phyloP scores from a whole-genome alignment of 2,329 filamentous ascomycete species.

The Penicillium expansum region DNA sequence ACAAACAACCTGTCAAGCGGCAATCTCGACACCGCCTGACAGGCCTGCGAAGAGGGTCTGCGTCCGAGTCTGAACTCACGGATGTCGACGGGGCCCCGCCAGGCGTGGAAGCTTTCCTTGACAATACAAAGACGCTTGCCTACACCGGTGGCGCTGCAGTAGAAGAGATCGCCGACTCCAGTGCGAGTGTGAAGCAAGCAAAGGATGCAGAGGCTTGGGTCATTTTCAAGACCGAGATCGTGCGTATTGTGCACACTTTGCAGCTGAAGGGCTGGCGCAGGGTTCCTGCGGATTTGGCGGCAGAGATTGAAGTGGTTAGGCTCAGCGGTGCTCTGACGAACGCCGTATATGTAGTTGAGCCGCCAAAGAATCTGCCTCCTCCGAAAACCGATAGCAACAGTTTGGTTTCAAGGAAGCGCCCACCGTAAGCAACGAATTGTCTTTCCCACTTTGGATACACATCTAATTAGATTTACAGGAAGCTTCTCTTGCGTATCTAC shows the following conservation, averaged over 20 bases:
- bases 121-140: constrained; percentile 84
- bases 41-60: constrained; percentile 49
- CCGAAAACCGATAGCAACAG: constrained; percentile 41
- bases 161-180: constrained; percentile 42
- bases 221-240: constrained; percentile 87
- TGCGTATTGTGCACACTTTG: constrained; percentile 84
- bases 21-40: constrained; percentile 36
- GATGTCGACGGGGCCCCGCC: constrained; percentile 84
- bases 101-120: constrained; percentile 76
- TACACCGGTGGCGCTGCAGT: constrained; percentile 59
- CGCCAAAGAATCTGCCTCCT: constrained; percentile 62
- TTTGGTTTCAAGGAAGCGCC: constrained; percentile 46
- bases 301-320: constrained; percentile 47
- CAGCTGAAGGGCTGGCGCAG: constrained; percentile 88
- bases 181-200: constrained; percentile 50
- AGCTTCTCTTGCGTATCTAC: constrained; percentile 86
- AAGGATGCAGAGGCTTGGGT: constrained; percentile 77
- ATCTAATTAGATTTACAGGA: constrained; percentile 44
- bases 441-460: constrained; percentile 1
- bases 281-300: constrained; percentile 56
- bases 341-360: constrained; percentile 89
- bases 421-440: constrained; percentile 47
- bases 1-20: constrained; percentile 22
- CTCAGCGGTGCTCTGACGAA: constrained; percentile 90
- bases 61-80: constrained; percentile 80